Percentiles rank a stretch among this genome's conserved stretches.
phyloP scores from a whole-genome alignment of 2,329 filamentous ascomycete species.

The Microdochium paspali region DNA sequence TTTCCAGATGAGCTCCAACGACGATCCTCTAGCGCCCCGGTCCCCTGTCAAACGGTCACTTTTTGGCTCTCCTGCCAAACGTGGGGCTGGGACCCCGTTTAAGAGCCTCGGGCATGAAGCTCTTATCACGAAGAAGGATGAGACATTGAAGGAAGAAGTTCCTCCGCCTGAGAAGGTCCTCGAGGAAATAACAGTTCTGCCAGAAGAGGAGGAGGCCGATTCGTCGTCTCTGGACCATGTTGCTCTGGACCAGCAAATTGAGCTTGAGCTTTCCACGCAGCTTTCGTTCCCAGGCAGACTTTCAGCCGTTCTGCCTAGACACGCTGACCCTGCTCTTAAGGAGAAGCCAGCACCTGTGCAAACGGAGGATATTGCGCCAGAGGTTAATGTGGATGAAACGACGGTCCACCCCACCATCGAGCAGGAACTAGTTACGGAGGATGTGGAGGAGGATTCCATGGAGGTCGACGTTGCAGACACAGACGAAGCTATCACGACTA shows the following conservation, averaged over 20 bases:
- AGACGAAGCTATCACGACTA: conserved; percentile 13
- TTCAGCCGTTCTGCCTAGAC: conserved; percentile 32
- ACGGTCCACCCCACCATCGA: background rate
- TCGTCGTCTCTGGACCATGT: background rate
- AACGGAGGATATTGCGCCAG: background rate
- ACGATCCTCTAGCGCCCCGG: conserved; percentile 13
- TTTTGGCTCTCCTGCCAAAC: background rate
- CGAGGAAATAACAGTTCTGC: background rate
- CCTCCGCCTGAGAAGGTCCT: conserved; percentile 3
- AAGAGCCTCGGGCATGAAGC: conserved; percentile 10
- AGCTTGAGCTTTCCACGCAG: conserved; percentile 23
- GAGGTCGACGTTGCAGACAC: conserved; percentile 18
- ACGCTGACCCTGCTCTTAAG: conserved; percentile 27
- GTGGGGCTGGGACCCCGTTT: conserved; percentile 9
- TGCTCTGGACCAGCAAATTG: conserved; percentile 7
- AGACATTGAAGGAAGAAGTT: conserved; percentile 6
- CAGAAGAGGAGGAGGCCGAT: conserved; percentile 3
- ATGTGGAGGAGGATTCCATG: conserved; percentile 8
- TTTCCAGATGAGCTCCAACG: conserved; percentile 16
- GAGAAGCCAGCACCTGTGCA: conserved; percentile 16
- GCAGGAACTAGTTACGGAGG: background rate
- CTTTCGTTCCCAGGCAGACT: conserved; percentile 34
- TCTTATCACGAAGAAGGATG: background rate
- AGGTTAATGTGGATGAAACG: conserved; percentile 1
- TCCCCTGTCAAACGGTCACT: conserved; percentile 20